Evolutionary conservation across 345 rosid species (phyloP).

Genomic region (Populus simonii): DNA sequence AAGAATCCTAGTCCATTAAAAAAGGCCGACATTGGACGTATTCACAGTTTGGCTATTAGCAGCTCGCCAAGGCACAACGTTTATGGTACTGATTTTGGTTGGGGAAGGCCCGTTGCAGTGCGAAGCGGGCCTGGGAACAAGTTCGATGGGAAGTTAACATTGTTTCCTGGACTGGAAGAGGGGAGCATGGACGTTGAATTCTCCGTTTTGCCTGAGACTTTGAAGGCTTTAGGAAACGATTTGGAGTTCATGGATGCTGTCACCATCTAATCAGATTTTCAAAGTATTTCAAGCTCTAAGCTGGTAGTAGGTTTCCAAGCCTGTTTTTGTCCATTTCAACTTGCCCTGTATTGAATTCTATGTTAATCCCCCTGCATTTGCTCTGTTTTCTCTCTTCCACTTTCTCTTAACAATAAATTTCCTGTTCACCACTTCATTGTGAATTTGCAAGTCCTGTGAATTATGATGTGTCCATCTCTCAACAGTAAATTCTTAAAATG

Average conservation of each 20-base stretch:
- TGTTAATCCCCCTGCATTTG: no score
- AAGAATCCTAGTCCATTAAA: neutral
- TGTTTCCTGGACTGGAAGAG: constrained; percentile 24
- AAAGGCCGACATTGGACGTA: neutral
- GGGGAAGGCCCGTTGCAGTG: constrained; percentile 35
- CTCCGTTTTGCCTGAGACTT: constrained; percentile 17
- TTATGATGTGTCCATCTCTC: no score
- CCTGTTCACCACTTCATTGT: neutral
- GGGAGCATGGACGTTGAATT: constrained; percentile 31
- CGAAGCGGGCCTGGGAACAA: constrained; percentile 22
- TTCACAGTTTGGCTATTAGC: neutral
- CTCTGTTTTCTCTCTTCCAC: no score
- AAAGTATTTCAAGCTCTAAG: no score
- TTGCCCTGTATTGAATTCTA: no score
- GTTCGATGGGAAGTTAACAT: constrained; percentile 20
- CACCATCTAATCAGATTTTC: constrained; percentile 20
- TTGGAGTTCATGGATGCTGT: constrained; percentile 24
- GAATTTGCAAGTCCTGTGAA: no score
- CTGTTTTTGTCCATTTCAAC: no score
- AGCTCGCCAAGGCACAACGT: constrained; percentile 48
- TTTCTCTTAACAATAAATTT: no score
- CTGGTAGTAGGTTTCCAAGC: no score
- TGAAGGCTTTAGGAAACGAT: constrained; percentile 20
- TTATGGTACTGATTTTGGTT: constrained; percentile 43
- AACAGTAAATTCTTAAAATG: no score